Evolutionary conservation across 345 rosid species (phyloP).

Genomic region (Brassica juncea): DNA sequence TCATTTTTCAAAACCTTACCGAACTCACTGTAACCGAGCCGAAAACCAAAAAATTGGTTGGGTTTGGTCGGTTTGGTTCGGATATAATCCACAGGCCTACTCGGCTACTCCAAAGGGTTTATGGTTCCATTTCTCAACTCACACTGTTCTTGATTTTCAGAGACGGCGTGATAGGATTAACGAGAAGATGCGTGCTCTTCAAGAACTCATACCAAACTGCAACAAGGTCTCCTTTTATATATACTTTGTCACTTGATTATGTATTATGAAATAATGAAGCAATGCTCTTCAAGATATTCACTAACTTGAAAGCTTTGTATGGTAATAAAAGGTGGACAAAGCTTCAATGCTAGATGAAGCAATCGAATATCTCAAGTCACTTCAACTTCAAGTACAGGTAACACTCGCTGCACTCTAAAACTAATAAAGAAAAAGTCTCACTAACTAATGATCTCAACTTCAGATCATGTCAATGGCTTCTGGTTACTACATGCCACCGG

Average conservation of each 20-base stretch:
- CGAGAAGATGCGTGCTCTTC: conserved; percentile 91
- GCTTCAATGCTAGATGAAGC: conserved; percentile 99
- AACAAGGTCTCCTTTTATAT: conserved; percentile 53
- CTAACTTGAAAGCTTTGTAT: conserved; percentile 33
- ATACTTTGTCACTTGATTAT: not conserved
- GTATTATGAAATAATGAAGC: not conserved
- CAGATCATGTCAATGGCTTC: conserved; percentile 90
- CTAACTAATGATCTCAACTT: conserved; percentile 8
- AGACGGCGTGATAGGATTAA: conserved; percentile 91
- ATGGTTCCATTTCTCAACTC: not conserved
- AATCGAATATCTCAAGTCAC: conserved; percentile 83
- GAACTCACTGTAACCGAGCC: not conserved
- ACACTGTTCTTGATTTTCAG: conserved; percentile 38
- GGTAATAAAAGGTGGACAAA: conserved; percentile 78
- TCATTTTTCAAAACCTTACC: not conserved
- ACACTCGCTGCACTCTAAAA: conserved; percentile 16
- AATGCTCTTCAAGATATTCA: not conserved
- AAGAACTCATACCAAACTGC: conserved; percentile 95
- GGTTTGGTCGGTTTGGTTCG: not conserved
- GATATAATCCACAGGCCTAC: not conserved
- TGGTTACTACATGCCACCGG: conserved; percentile 74
- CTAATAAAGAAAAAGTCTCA: not conserved
- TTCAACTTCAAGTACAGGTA: conserved; percentile 91
- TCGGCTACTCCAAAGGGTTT: not conserved
- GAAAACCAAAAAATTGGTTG: not conserved